phyloP scores from a whole-genome alignment of 2,329 filamentous ascomycete genomes.

The Pyrenophora tritici-repentis region DNA sequence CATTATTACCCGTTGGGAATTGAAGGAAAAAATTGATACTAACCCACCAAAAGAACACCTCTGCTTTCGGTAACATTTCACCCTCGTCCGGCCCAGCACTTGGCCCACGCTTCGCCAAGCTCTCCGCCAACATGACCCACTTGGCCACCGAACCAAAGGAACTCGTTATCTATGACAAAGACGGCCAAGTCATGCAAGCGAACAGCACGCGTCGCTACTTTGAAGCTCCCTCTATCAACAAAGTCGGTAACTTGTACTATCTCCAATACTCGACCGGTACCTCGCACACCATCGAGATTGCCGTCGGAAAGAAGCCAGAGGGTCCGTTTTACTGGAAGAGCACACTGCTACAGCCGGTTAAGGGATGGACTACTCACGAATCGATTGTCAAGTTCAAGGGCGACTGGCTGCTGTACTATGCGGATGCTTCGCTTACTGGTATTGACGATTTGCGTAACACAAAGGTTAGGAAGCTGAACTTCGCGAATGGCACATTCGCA shows the following conservation, averaged over 20 bases:
- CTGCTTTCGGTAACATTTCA: slow-evolving; percentile 4
- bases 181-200: slow-evolving; percentile 60
- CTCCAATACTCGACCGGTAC: slow-evolving; percentile 79
- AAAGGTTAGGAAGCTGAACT: slow-evolving; percentile 11
- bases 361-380: slow-evolving; percentile 81
- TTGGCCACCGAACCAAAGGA: slow-evolving; percentile 62
- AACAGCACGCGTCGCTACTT: slow-evolving; percentile 77
- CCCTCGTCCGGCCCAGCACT: slow-evolving; percentile 56
- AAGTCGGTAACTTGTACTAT: slow-evolving; percentile 69
- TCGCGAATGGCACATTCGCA: slow-evolving; percentile 3
- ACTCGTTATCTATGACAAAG: slow-evolving; percentile 66
- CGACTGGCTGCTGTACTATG: slow-evolving; percentile 74
- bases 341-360: slow-evolving; percentile 71
- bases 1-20: no score
- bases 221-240: slow-evolving; percentile 78
- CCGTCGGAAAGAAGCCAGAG: slow-evolving; percentile 64
- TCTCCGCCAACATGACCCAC: slow-evolving; percentile 67
- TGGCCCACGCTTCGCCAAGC: slow-evolving; percentile 66
- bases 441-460: slow-evolving; percentile 7
- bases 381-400: slow-evolving; percentile 73
- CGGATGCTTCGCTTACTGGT: slow-evolving; percentile 68
- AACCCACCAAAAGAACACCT: slow-evolving; percentile 12
- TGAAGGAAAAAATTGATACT: background rate
- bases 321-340: slow-evolving; percentile 75
- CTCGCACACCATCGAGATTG: slow-evolving; percentile 73